Evolutionary conservation across 1,284 basidiomycete genomes (phyloP).

Genomic region (Earliella scabrosa): DNA sequence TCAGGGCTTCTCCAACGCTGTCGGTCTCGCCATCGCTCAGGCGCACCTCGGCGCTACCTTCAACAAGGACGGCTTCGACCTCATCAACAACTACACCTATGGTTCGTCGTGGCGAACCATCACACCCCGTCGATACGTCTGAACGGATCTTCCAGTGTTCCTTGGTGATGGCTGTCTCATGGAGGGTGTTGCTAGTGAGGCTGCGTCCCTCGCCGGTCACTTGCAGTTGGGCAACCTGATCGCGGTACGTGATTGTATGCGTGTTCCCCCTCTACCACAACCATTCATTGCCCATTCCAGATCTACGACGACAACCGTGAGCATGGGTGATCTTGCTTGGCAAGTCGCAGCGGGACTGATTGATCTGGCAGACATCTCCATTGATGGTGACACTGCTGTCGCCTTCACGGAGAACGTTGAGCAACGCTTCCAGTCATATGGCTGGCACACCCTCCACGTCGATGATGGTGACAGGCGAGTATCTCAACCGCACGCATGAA

Average conservation of each 20-base stretch:
- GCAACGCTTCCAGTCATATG: constrained; percentile 88
- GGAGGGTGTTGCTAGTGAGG: constrained; percentile 94
- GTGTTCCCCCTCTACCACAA: neutral
- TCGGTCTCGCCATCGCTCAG: constrained; percentile 93
- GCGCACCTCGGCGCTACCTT: constrained; percentile 87
- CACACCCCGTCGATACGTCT: constrained; percentile 9
- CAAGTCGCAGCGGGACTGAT: constrained; percentile 8
- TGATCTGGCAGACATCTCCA: constrained; percentile 79
- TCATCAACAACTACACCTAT: constrained; percentile 93
- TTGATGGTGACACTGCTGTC: constrained; percentile 91
- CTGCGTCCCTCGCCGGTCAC: constrained; percentile 91
- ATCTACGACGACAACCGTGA: constrained; percentile 91
- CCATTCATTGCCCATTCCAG: constrained; percentile 38
- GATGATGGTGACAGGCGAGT: constrained; percentile 80
- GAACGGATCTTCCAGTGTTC: constrained; percentile 59
- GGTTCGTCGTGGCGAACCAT: constrained; percentile 45
- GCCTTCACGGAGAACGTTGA: constrained; percentile 96
- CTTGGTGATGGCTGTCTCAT: constrained; percentile 95
- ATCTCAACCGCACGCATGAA: too few relatives aligned
- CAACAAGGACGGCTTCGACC: constrained; percentile 86
- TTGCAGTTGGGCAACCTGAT: constrained; percentile 93
- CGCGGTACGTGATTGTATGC: constrained; percentile 51
- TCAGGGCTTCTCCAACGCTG: constrained; percentile 92
- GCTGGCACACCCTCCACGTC: constrained; percentile 92
- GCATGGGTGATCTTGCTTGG: constrained; percentile 26